phyloP scores from a whole-genome alignment of 202 grass and related monocot genomes.

The Digitaria exilis region DNA sequence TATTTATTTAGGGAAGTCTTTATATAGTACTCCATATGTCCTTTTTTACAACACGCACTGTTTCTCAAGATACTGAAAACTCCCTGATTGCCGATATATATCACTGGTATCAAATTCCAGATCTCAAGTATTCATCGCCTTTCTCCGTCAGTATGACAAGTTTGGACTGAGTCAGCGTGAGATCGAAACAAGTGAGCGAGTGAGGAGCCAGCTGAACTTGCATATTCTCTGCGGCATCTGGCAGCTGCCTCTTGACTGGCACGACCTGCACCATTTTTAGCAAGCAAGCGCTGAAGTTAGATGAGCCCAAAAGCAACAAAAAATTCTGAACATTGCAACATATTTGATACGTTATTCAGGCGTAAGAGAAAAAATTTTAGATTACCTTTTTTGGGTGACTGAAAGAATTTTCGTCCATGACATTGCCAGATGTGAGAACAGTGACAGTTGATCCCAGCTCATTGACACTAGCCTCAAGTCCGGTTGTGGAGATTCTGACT shows the following conservation, averaged over 20 bases:
- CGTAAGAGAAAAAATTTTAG: neutral
- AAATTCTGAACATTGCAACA: neutral
- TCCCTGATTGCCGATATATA: neutral
- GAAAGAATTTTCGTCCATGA: conserved; percentile 77
- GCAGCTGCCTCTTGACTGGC: conserved; percentile 37
- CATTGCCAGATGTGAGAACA: conserved; percentile 59
- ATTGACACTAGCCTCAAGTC: conserved; percentile 45
- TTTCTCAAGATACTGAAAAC: neutral
- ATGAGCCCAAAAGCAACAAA: neutral
- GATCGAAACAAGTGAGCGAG: conserved; percentile 59
- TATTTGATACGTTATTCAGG: neutral
- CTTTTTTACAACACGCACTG: neutral
- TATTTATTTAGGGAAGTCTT: conserved; percentile 10
- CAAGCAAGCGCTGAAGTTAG: neutral
- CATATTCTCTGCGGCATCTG: conserved; percentile 51
- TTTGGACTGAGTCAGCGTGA: neutral
- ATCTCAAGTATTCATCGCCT: neutral
- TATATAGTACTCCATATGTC: neutral
- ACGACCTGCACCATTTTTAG: conserved; percentile 44
- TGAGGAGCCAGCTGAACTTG: conserved; percentile 36
- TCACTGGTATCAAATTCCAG: neutral
- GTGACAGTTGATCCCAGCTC: conserved; percentile 32
- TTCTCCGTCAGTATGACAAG: neutral
- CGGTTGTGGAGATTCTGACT: conserved; percentile 50
- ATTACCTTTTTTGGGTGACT: conserved; percentile 53